Conservation (phyloP, 306 rosid genomes). For the Lotus japonicus region DNA sequence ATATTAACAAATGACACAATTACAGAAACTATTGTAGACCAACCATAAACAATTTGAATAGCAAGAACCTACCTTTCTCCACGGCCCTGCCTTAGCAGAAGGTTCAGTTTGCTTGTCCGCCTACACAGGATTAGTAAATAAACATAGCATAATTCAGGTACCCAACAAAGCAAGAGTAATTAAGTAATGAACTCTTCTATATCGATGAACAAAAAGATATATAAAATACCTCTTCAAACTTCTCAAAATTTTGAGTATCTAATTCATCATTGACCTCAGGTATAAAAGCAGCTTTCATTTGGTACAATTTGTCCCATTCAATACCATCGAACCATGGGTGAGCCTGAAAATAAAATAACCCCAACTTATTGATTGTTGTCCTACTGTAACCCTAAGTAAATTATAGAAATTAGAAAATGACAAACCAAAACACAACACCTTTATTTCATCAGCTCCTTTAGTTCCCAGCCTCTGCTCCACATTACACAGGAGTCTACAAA, state of each 20-base stretch:
- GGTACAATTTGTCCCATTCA: conserved; percentile 74
- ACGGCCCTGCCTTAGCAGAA: conserved; percentile 85
- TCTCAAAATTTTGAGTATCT: conserved; percentile 86
- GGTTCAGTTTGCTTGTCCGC: conserved; percentile 63
- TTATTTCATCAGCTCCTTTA: conserved; percentile 79
- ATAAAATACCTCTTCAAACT: conserved; percentile 70
- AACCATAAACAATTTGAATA: conserved; percentile 10
- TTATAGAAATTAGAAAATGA: conserved; percentile 40
- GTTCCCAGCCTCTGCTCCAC: conserved; percentile 86
- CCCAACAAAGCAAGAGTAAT: conserved; percentile 1
- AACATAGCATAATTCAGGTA: conserved; percentile 16
- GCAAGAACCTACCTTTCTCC: conserved; percentile 88
- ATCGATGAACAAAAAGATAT: not conserved
- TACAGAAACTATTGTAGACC: not conserved
- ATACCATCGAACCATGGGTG: conserved; percentile 79
- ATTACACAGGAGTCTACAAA: conserved; percentile 73
- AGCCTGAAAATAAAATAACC: conserved; percentile 42
- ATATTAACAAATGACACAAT: not conserved
- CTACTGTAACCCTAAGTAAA: conserved; percentile 12
- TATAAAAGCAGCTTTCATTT: conserved; percentile 80
- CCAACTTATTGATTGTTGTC: conserved; percentile 18
- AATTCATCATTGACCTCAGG: conserved; percentile 86
- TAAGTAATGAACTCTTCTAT: conserved; percentile 6
- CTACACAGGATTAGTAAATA: conserved; percentile 34
- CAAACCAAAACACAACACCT: conserved; percentile 68